Evolutionary conservation across 345 rosid genomes (phyloP).

Genomic region (Erysimum cheiranthoides): DNA sequence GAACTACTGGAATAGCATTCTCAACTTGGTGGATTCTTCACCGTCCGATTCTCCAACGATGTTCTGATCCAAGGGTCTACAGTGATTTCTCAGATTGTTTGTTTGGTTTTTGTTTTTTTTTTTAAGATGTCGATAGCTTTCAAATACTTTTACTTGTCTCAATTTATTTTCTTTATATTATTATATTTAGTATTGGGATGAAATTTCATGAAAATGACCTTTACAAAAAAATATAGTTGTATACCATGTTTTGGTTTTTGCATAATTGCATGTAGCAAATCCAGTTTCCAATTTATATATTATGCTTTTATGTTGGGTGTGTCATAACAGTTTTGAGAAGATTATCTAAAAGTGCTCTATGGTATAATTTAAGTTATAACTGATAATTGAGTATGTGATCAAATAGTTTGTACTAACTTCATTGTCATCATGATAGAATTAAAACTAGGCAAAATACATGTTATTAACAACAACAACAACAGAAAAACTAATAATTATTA

Average conservation of each 20-base stretch:
- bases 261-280: slow-evolving; percentile 10
- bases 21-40: slow-evolving; percentile 85
- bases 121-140: slow-evolving; percentile 36
- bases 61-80: slow-evolving; percentile 42
- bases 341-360: too few relatives aligned
- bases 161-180: neutral
- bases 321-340: neutral
- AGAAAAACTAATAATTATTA: too few relatives aligned
- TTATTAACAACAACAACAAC: too few relatives aligned
- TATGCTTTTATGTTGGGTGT: neutral
- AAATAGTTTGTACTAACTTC: neutral
- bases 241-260: slow-evolving; percentile 2
- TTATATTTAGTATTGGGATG: slow-evolving; percentile 15
- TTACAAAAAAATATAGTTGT: neutral
- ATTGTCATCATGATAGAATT: too few relatives aligned
- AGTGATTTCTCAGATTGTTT: slow-evolving; percentile 26
- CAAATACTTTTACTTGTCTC: slow-evolving; percentile 17
- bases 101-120: neutral
- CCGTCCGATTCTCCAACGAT: slow-evolving; percentile 80
- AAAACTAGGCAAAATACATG: too few relatives aligned
- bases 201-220: slow-evolving; percentile 18
- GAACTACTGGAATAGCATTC: slow-evolving; percentile 95
- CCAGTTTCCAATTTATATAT: slow-evolving; percentile 1
- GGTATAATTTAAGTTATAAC: neutral
- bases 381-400: neutral